These are phyloP conservation scores for Auxenochlorella pyrenoidosa DNA, from an alignment of 139 green algal species.

Conservation along the genomic window DNA sequence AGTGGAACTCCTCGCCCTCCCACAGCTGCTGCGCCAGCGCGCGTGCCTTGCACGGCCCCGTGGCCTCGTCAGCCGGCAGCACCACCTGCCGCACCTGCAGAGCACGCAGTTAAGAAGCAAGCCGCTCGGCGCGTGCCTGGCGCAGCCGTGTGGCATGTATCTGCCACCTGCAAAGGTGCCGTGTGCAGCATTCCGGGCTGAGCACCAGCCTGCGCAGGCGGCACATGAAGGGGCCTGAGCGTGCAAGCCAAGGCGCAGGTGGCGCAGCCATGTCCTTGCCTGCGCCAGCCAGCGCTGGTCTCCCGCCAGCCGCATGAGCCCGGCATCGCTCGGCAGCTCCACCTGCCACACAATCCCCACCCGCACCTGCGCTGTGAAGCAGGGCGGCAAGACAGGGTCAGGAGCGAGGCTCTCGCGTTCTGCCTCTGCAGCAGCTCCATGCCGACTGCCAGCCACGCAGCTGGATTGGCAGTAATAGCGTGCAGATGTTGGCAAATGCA, in stretches of 20 bases:
- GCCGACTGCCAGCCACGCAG: no score
- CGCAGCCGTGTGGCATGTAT: no score
- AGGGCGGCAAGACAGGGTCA: neutral
- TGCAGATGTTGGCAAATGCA: no score
- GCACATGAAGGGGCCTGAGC: no score
- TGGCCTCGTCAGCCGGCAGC: constrained; percentile 56
- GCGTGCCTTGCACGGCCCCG: constrained; percentile 76
- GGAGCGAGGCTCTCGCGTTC: neutral
- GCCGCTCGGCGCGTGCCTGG: no score
- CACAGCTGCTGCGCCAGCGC: constrained; percentile 69
- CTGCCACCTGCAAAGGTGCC: no score
- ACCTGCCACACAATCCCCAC: constrained; percentile 83
- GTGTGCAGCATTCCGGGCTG: no score
- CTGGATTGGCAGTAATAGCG: no score
- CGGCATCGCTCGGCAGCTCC: constrained; percentile 45
- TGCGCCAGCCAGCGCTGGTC: constrained; percentile 21
- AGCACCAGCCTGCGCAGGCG: no score
- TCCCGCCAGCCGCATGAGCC: constrained; percentile 43
- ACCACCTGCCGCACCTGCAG: constrained; percentile 70
- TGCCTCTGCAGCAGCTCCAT: no score
- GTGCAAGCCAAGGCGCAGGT: no score
- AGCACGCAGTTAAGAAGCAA: neutral
- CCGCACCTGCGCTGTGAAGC: constrained; percentile 35
- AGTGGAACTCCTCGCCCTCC: constrained; percentile 73
- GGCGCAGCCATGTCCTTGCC: neutral